These are phyloP conservation scores for Nannochloropsis oceanica DNA, from an alignment of 108 stramenopile genomes.

Conservation along the genomic window DNA sequence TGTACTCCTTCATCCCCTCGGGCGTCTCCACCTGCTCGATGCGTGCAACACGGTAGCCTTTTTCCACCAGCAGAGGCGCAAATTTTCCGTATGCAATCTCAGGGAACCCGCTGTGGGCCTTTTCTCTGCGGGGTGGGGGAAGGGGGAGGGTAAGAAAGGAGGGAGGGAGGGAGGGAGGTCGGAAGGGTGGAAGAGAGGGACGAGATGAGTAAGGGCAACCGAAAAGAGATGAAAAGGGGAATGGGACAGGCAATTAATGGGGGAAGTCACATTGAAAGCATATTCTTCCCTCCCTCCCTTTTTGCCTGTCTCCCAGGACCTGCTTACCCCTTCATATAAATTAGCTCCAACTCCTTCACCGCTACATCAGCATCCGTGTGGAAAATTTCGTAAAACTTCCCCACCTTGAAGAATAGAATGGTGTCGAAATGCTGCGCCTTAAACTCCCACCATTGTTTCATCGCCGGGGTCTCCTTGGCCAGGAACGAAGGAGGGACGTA, in stretches of 20 bases:
- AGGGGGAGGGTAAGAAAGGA: too few species aligned
- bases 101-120: conserved; percentile 93
- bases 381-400: conserved; percentile 86
- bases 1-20: conserved; percentile 65
- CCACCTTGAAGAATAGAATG: conserved; percentile 96
- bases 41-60: conserved; percentile 90
- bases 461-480: conserved; percentile 51
- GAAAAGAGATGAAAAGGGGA: too few species aligned
- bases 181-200: neutral
- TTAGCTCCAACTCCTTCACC: conserved; percentile 59
- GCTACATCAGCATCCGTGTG: conserved; percentile 94
- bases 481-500: conserved; percentile 33
- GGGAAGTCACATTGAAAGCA: neutral
- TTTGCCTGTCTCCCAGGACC: neutral
- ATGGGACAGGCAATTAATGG: too few species aligned
- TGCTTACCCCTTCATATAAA: conserved; percentile 85
- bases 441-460: conserved; percentile 94
- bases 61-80: conserved; percentile 61
- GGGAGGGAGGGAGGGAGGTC: neutral
- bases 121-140: conserved; percentile 5
- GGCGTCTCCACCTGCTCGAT: conserved; percentile 99
- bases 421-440: conserved; percentile 89
- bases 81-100: conserved; percentile 77
- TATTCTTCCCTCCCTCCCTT: neutral
- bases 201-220: too few species aligned